These are phyloP conservation scores for Pulveroboletus sp. DNA, from an alignment of 768 basidiomycete species.

Conservation along the genomic window DNA sequence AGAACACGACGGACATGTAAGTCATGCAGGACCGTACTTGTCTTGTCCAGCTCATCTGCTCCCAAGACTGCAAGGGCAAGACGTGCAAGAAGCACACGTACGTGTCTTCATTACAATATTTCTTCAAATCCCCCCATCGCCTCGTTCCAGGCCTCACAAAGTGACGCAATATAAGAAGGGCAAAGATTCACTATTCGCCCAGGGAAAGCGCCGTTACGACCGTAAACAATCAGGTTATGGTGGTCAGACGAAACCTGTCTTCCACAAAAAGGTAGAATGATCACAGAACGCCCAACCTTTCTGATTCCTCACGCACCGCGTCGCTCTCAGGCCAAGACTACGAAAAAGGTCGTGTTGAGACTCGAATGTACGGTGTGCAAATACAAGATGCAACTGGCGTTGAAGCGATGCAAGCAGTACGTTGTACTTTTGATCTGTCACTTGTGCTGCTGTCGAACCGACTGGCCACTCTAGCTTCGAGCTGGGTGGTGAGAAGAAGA, in stretches of 20 bases:
- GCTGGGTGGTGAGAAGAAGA: slow-evolving; percentile 99
- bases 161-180: slow-evolving; percentile 99
- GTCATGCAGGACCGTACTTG: slow-evolving; percentile 23
- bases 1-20: slow-evolving; percentile 96
- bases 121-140: background rate
- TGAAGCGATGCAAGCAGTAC: slow-evolving; percentile 99
- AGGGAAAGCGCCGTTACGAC: slow-evolving; percentile 99
- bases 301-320: background rate
- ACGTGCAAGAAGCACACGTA: slow-evolving; percentile 97
- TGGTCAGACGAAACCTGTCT: slow-evolving; percentile 99
- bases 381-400: slow-evolving; percentile 91
- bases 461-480: slow-evolving; percentile 66
- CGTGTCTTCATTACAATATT: slow-evolving; percentile 27
- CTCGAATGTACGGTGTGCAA: slow-evolving; percentile 98
- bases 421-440: slow-evolving; percentile 28
- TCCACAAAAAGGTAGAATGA: slow-evolving; percentile 89
- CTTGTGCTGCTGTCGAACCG: background rate
- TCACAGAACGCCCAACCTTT: background rate
- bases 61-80: slow-evolving; percentile 90
- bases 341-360: slow-evolving; percentile 98
- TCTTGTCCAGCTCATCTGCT: slow-evolving; percentile 3
- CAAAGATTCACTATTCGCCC: slow-evolving; percentile 95
- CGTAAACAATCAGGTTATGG: slow-evolving; percentile 98
- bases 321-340: slow-evolving; percentile 78
- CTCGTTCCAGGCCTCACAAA: slow-evolving; percentile 80